A percentile compares a stretch with the other conserved stretches of the same genome.
phyloP scores from a whole-genome alignment of 164 flowering plant species.

The Amborella trichopoda region DNA sequence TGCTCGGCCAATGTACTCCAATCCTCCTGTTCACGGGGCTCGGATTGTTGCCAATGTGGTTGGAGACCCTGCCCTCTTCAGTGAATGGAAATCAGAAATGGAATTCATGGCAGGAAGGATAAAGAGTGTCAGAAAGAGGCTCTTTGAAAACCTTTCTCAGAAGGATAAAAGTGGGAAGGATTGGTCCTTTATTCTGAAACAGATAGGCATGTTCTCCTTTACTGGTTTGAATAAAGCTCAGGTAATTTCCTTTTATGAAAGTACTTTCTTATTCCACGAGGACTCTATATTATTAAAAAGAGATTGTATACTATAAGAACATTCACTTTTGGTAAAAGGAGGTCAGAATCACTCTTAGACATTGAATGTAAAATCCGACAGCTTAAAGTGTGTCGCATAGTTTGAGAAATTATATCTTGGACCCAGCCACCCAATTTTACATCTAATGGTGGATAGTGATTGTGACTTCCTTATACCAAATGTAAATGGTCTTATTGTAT shows the following conservation, averaged over 20 bases:
- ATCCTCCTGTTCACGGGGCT: slow-evolving; percentile 95
- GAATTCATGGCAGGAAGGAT: slow-evolving; percentile 96
- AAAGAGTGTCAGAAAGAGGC: slow-evolving; percentile 74
- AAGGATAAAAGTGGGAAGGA: slow-evolving; percentile 90
- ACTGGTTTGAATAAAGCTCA: slow-evolving; percentile 90
- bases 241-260: slow-evolving; percentile 46
- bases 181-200: slow-evolving; percentile 87
- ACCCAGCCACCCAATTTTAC: too few species aligned
- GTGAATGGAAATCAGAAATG: slow-evolving; percentile 96
- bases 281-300: too few species aligned
- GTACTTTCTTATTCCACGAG: too few species aligned
- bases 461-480: too few species aligned
- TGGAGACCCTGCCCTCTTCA: slow-evolving; percentile 65
- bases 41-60: slow-evolving; percentile 89
- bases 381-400: too few species aligned
- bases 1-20: slow-evolving; percentile 98
- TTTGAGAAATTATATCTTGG: too few species aligned
- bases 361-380: too few species aligned
- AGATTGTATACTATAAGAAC: too few species aligned
- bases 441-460: too few species aligned
- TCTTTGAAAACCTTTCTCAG: slow-evolving; percentile 53
- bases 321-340: too few species aligned
- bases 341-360: too few species aligned
- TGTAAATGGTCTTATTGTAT: too few species aligned
- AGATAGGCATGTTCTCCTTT: slow-evolving; percentile 98